These are phyloP conservation scores for Orbilia blumenaviensis DNA, from an alignment of 2,329 filamentous ascomycete genomes.

Conservation along the genomic window DNA sequence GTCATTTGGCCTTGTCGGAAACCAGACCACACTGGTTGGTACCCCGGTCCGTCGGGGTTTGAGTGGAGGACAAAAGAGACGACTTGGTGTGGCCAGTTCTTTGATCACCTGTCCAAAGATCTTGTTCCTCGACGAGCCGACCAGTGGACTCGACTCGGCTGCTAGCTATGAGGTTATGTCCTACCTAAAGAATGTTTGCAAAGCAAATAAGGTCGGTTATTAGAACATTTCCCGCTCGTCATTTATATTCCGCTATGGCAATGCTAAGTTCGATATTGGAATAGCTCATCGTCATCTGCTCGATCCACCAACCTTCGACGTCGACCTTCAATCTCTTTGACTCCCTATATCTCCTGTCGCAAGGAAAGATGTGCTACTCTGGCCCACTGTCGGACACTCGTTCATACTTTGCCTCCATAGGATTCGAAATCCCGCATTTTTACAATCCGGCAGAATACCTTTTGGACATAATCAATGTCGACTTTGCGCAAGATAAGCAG, in stretches of 20 bases:
- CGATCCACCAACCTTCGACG: slow-evolving; percentile 85
- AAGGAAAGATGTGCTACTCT: slow-evolving; percentile 76
- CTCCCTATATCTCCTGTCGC: slow-evolving; percentile 77
- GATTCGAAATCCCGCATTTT: slow-evolving; percentile 72
- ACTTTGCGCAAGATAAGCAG: slow-evolving; percentile 66
- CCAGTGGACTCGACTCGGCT: slow-evolving; percentile 81
- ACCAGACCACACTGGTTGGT: slow-evolving; percentile 77
- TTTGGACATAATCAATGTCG: slow-evolving; percentile 79
- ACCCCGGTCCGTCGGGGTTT: slow-evolving; percentile 85
- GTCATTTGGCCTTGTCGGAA: slow-evolving; percentile 76
- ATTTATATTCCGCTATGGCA: neutral
- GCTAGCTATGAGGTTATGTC: slow-evolving; percentile 79
- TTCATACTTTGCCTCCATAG: slow-evolving; percentile 72
- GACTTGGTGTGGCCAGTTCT: slow-evolving; percentile 80
- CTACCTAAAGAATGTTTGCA: slow-evolving; percentile 74
- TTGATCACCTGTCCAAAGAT: slow-evolving; percentile 83
- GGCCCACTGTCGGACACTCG: slow-evolving; percentile 70
- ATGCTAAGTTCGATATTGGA: neutral
- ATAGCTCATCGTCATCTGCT: slow-evolving; percentile 78
- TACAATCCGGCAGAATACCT: slow-evolving; percentile 83
- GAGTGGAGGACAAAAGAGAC: slow-evolving; percentile 83
- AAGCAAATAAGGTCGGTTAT: slow-evolving; percentile 69
- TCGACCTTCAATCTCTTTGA: slow-evolving; percentile 83
- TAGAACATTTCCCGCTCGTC: neutral
- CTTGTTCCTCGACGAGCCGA: slow-evolving; percentile 84